Evolutionary conservation across 768 basidiomycete species (phyloP), one percentile per base, ranked within the genome.

Genomic region (Hysterangium stoloniferum): DNA sequence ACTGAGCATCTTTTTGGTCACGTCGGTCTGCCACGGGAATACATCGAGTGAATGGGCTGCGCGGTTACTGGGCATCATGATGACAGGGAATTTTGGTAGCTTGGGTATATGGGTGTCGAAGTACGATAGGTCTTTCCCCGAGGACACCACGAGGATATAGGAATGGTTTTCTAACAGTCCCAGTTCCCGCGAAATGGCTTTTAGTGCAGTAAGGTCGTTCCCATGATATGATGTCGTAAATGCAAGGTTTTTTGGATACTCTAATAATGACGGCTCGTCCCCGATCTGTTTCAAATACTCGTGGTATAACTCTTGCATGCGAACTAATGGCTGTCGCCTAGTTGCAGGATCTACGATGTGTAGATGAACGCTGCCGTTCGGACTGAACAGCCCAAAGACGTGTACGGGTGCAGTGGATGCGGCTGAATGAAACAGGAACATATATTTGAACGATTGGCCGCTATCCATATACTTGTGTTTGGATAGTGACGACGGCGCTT

Each of bases 321-420:
- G 82, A 4, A 81, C 71, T 27, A 97, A 80, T 4, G 82, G 77
- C 59, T 95, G 92, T 37, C 92, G 80, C 33, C 82, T 80, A n/a
- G 81, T 79, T 13, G 91, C 91, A 33, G 84, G 83, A 64, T 98
- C 96, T 50, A 98, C 93, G 45, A 96, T 69, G 62, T 92, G 93
- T 2, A 98, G 71, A 58, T 82, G 86, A 32, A 83, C 82, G 8
- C 67, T 55, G 0, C 83, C 84, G 25, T 64, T 69, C 0, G 91
- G 90, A 31, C 83, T 72, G 70, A 98, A 95, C 28, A 96, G 71
- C 0, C 85, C 86, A 59, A 95, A 93, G 15, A 96, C 78, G 58
- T 97, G 92, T 19, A 95, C 75, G 6, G 80, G 75, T 0, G 79
- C 78, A 41, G 73, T 84, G 47, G 78, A 76, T 9, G 91, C 79